Base-by-base conservation (phyloP, 371 early-diverging fungal genomes). In the Chytridium lagenaria region DNA sequence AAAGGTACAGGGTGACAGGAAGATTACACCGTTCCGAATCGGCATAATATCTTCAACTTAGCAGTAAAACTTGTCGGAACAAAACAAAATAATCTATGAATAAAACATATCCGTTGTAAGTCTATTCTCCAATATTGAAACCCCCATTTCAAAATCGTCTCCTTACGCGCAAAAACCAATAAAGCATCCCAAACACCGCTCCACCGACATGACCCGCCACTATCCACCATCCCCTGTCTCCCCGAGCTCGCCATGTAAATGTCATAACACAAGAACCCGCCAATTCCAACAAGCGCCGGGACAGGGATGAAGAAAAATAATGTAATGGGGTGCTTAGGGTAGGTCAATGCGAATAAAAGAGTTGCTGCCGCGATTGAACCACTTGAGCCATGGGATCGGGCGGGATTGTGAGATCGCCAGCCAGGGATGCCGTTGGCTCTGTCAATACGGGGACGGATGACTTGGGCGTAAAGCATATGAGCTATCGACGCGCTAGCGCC, bases 151-250 rank as follows among this genome's bases (percentile, higher is more conserved):
- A 55, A 30, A 55, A 55, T 26, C 57, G 22, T 26, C 73, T 44
- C 12, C 77, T 51, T 37, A 76, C 71, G 19, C 49, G 38, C 23
- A 80, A 74, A 77, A 80, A 80, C 83, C 86, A 88, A 77, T 85
- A 89, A 23, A 73, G 77, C 10, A 83, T 23, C 0, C 86, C 89
- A n/a, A 78, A 79, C 1, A 73, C 72, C 16, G 87, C 86, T 1
- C 89, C 89, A 61, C 89, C 89, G 22, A 89, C 50, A 76, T 89
- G 89, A 10, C 84, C 87, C 2, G 87, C 87, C n/a, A 38, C 80
- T 83, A 71, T 89, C 88, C 36, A 84, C 73, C 23, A 34, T 31
- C 26, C 80, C 79, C 19, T 39, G 34, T 31, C 70, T 31, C 36
- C 77, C 73, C 23, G 67, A 66, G 37, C 70, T 28, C 51, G 81